These are phyloP conservation scores for Termitomyces sp. DNA, from an alignment of 768 basidiomycete species.

Conservation along the genomic window DNA sequence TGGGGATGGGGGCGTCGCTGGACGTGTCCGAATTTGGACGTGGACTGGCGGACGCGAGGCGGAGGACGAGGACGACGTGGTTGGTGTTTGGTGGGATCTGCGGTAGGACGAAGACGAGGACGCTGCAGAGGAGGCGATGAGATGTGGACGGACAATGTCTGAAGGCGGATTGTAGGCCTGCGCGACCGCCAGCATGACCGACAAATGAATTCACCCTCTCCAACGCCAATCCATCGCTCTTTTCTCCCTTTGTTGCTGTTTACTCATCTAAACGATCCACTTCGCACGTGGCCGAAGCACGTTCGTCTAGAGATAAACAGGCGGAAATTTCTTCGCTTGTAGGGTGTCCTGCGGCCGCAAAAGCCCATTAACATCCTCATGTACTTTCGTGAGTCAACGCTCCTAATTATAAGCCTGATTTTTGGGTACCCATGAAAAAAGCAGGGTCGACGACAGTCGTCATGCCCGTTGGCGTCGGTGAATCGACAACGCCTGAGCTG, in stretches of 20 bases:
- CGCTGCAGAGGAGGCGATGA: conserved; percentile 5
- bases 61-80: conserved; percentile 6
- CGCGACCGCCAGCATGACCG: conserved; percentile 15
- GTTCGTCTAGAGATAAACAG: too few relatives aligned
- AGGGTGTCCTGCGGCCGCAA: too few relatives aligned
- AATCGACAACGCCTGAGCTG: too few relatives aligned
- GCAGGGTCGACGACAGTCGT: too few relatives aligned
- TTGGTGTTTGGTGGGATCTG: neutral
- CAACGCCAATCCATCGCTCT: too few relatives aligned
- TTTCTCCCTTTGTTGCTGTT: neutral
- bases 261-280: neutral
- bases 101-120: conserved; percentile 6
- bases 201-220: neutral
- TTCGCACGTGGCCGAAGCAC: neutral
- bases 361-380: too few relatives aligned
- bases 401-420: too few relatives aligned
- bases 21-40: conserved; percentile 3
- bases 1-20: neutral
- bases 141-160: conserved; percentile 4
- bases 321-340: too few relatives aligned
- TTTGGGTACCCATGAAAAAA: too few relatives aligned
- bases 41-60: conserved; percentile 5
- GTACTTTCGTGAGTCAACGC: too few relatives aligned
- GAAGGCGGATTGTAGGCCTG: conserved; percentile 9
- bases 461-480: too few relatives aligned